These are phyloP conservation scores for Aspergillus heteromorphus DNA, from an alignment of 495 filamentous ascomycete species.

Conservation along the genomic window DNA sequence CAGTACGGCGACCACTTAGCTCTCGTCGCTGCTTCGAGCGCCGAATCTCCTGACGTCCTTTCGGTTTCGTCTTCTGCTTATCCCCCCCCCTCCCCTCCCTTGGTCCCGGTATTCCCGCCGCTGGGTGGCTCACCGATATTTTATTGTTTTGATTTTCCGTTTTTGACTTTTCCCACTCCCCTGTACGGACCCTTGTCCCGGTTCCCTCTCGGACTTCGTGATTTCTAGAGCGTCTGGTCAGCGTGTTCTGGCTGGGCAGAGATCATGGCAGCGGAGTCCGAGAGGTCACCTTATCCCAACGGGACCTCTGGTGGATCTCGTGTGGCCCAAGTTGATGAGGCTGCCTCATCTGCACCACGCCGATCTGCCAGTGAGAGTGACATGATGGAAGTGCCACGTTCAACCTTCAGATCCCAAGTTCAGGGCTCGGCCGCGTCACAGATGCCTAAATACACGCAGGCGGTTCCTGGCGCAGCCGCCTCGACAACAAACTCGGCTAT, in stretches of 20 bases:
- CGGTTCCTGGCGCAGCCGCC: conserved; percentile 26
- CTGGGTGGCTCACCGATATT: conserved; percentile 5
- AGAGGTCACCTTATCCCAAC: conserved; percentile 39
- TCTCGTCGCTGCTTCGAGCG: conserved; percentile 7
- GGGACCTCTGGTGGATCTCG: conserved; percentile 31
- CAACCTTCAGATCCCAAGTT: conserved; percentile 25
- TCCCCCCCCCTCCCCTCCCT: not conserved
- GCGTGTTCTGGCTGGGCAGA: conserved; percentile 26
- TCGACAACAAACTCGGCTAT: conserved; percentile 40
- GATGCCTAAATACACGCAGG: conserved; percentile 34
- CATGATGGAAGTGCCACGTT: conserved; percentile 29
- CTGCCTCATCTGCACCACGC: conserved; percentile 19
- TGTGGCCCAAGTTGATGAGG: conserved; percentile 26
- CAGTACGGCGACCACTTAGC: conserved; percentile 7
- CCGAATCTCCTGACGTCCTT: conserved; percentile 10
- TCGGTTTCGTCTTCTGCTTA: conserved; percentile 5
- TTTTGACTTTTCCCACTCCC: conserved; percentile 23
- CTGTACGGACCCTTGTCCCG: conserved; percentile 23
- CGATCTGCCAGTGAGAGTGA: conserved; percentile 29
- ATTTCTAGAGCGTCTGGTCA: conserved; percentile 36
- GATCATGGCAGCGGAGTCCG: conserved; percentile 42
- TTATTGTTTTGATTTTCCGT: conserved; percentile 18
- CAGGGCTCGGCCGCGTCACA: conserved; percentile 28
- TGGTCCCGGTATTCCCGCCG: conserved; percentile 2
- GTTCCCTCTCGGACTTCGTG: conserved; percentile 39